These are phyloP conservation scores for Solanum rostratum DNA, from an alignment of 257 asterid species.

Conservation along the genomic window DNA sequence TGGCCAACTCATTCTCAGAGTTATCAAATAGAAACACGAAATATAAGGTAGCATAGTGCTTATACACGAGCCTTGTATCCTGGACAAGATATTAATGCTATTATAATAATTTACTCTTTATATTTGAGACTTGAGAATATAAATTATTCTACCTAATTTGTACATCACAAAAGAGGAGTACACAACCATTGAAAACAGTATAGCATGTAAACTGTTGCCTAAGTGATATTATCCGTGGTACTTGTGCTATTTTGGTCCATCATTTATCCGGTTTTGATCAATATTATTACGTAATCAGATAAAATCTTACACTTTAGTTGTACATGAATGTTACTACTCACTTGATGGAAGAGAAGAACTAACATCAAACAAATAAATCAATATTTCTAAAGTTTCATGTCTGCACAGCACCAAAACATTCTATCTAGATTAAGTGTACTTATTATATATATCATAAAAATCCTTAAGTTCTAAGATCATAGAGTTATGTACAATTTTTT, in stretches of 20 bases:
- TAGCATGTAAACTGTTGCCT: background rate
- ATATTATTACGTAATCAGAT: background rate
- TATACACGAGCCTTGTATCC: constrained; percentile 24
- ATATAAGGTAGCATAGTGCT: constrained; percentile 25
- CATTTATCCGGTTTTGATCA: background rate
- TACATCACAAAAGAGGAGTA: background rate
- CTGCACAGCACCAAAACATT: background rate
- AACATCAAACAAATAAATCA: background rate
- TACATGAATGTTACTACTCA: background rate
- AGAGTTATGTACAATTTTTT: background rate
- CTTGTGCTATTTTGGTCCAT: background rate
- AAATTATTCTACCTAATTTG: background rate
- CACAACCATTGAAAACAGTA: background rate
- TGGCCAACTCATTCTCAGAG: constrained; percentile 25
- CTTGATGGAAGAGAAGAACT: background rate
- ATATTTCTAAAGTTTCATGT: background rate
- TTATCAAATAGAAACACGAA: constrained; percentile 20
- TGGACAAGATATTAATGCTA: background rate
- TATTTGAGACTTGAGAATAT: background rate
- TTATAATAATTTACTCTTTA: background rate
- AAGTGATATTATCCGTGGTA: background rate
- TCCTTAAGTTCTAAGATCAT: background rate
- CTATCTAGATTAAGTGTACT: background rate
- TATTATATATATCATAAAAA: background rate
- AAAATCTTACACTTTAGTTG: background rate